Evolutionary conservation across 2,329 filamentous ascomycete species (phyloP).

Genomic region (Xylaria arbuscula): DNA sequence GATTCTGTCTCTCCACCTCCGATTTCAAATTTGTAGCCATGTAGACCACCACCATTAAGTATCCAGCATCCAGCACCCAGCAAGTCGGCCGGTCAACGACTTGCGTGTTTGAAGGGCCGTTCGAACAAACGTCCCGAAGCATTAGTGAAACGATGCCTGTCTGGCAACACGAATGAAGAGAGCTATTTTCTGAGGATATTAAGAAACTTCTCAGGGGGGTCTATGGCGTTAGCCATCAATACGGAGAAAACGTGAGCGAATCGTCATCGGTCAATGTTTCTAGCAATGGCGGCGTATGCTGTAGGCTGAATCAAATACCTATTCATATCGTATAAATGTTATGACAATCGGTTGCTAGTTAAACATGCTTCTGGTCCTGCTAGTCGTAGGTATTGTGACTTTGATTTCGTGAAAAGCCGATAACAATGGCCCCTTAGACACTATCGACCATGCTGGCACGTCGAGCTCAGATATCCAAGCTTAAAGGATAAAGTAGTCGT

Average conservation of each 20-base stretch:
- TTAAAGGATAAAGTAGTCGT: neutral
- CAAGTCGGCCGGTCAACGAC: neutral
- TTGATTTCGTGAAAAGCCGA: too few species aligned
- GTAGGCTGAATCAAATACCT: neutral
- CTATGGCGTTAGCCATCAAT: neutral
- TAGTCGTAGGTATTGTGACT: too few species aligned
- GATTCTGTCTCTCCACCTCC: too few species aligned
- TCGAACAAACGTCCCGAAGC: neutral
- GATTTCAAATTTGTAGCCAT: too few species aligned
- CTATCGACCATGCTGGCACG: neutral
- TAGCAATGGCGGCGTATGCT: neutral
- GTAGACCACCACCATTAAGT: too few species aligned
- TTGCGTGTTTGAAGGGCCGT: neutral
- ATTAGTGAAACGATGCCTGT: neutral
- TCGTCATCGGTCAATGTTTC: too few species aligned
- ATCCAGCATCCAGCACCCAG: neutral
- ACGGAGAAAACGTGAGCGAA: neutral
- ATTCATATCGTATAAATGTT: too few species aligned
- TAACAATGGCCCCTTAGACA: too few species aligned
- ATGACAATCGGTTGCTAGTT: too few species aligned
- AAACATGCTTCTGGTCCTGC: too few species aligned
- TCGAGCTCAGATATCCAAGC: neutral
- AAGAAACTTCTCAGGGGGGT: neutral
- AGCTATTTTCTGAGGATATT: neutral
- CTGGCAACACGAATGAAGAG: neutral